Evolutionary conservation across 331 rosid genomes (phyloP), one percentile per base, ranked within the genome.

Genomic region (Rosa hybrid): DNA sequence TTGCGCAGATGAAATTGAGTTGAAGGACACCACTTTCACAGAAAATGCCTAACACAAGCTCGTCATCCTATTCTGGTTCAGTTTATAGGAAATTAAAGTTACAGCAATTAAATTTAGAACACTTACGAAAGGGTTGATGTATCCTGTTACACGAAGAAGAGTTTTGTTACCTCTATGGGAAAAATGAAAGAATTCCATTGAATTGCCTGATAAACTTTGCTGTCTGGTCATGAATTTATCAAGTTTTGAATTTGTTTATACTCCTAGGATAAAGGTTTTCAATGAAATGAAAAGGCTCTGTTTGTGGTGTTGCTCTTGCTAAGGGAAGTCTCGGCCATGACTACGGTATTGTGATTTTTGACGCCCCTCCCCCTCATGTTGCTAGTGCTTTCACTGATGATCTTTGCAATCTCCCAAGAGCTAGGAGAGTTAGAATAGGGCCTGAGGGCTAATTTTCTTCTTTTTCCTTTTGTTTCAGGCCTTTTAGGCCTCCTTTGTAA

Each of bases 1-100:
- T 95, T 81, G 98, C 98, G 6, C 86, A 89, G 1, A 56, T 93
- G 86, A 93, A 91, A 81, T 78, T 91, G 88, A 82, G 62, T 75
- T 79, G 86, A 81, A 71, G 63, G 46, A 76, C 65, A 14, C 38
- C 68, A 63, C 68, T 63, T 13, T 3, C 27, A 5, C 27, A 57
- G 13, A 20, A 54, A 54, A 57, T 6, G 27, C 64, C 8, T 18
- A 1, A 9, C 63, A 6, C 62, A 20, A 56, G 25, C 12, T 56
- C 8, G 12, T 56, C 5, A 12, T 5, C 63, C 27, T 56, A 20
- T 25, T 54, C 62, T 56, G 38, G 39, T 1, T 7, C 39, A 60
- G 17, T 62, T 25, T 23, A 11, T 23, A 60, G 14, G 30, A 6
- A 60, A 60, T 4, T 1, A 23, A 23, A 62, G 18, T 62, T 62